Conservation (phyloP, 495 filamentous ascomycete genomes). For the Penicillium soppii region DNA sequence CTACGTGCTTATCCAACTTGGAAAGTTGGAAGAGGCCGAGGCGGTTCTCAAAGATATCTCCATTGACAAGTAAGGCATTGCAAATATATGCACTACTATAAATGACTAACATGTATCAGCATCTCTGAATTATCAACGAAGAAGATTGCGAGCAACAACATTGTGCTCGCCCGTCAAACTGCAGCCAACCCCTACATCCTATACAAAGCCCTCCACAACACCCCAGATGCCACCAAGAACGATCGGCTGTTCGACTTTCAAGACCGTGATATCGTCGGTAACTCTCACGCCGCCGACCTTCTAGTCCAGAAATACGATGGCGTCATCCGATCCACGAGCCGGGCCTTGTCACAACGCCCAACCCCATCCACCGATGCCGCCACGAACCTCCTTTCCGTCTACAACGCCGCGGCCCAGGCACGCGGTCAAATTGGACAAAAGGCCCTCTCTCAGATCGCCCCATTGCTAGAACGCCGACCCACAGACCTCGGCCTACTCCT, state of each 20-base stretch:
- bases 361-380: constrained; percentile 56
- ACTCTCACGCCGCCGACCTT: constrained; percentile 72
- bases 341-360: constrained; percentile 50
- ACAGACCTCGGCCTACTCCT: constrained; percentile 82
- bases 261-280: constrained; percentile 60
- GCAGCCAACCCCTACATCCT: constrained; percentile 74
- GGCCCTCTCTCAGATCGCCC: constrained; percentile 69
- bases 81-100: constrained; percentile 1
- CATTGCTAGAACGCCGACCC: constrained; percentile 72
- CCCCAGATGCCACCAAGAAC: constrained; percentile 56
- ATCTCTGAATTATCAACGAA: constrained; percentile 76
- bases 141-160: constrained; percentile 77
- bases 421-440: constrained; percentile 62
- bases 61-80: constrained; percentile 56
- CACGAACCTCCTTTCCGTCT: constrained; percentile 65
- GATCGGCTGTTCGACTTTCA: constrained; percentile 82
- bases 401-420: constrained; percentile 77
- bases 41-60: constrained; percentile 63
- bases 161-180: constrained; percentile 55
- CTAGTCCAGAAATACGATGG: constrained; percentile 74
- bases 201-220: constrained; percentile 63
- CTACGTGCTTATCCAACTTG: constrained; percentile 72
- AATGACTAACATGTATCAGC: constrained; percentile 44
- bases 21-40: constrained; percentile 71
- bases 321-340: constrained; percentile 64